Percentiles rank a stretch among this genome's conserved stretches.
Evolutionary conservation across 1,284 basidiomycete genomes (phyloP).

Genomic region (Sparassis latifolia): DNA sequence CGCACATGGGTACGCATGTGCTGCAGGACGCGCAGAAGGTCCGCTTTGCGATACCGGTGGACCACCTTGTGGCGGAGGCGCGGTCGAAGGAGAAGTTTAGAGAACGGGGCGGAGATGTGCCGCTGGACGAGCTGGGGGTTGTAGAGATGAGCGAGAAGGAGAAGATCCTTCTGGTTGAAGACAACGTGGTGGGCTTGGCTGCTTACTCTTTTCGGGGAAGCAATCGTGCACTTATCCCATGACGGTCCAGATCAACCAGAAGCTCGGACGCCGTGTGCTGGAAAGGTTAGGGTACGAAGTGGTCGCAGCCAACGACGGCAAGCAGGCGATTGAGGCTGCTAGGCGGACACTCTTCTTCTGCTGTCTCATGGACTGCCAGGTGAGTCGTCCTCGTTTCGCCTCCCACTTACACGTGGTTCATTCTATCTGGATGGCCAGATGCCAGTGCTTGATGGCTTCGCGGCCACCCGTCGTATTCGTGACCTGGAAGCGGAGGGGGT

Average conservation of each 20-base stretch:
- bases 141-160: slow-evolving; percentile 1
- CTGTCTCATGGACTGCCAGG: slow-evolving; percentile 26
- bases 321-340: slow-evolving; percentile 20
- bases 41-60: slow-evolving; percentile 21
- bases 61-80: neutral
- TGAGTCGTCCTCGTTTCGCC: slow-evolving; percentile 1
- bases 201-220: neutral
- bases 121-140: slow-evolving; percentile 1
- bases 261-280: slow-evolving; percentile 21
- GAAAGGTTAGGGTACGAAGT: slow-evolving; percentile 25
- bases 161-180: slow-evolving; percentile 22
- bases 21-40: slow-evolving; percentile 10
- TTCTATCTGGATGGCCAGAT: slow-evolving; percentile 9
- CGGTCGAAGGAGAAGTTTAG: slow-evolving; percentile 4
- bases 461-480: slow-evolving; percentile 20
- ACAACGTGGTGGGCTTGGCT: slow-evolving; percentile 17
- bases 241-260: slow-evolving; percentile 20
- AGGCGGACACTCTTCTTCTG: slow-evolving; percentile 14
- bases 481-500: slow-evolving; percentile 20
- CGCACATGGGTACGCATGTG: slow-evolving; percentile 16
- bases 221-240: neutral
- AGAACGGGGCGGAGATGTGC: neutral
- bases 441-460: slow-evolving; percentile 24
- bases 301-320: slow-evolving; percentile 22
- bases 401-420: too few relatives aligned